Base-by-base conservation (phyloP, 2,329 filamentous ascomycete species). In the Penicillium janthinellum region DNA sequence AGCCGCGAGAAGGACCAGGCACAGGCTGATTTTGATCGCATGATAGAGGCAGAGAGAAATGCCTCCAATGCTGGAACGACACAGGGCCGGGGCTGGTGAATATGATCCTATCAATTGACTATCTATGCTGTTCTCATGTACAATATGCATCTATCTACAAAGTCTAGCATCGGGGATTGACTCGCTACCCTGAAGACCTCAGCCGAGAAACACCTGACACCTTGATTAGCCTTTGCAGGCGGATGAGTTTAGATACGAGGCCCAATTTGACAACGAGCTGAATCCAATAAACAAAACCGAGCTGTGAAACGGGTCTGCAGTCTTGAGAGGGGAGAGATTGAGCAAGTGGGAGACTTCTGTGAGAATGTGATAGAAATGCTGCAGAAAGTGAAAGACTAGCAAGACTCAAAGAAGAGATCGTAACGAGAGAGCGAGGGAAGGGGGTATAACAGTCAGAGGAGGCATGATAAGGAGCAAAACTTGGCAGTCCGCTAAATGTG, bases 21-120 rank as follows among this genome's bases (percentile, higher is more conserved):
- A 3, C 78, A 78, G 57, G 74, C 71, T 8, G 75, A 80, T 3
- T 81, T 81, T 54, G 76, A 81, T 59, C 68, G 68, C 11, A 69
- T 81, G 70, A 60, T 81, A 17, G 78, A 81, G 3, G 63, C 70
- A 0, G 79, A 81, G 65, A 66, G 77, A 52, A 71, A 73, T 25
- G 57, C 56, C 20, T 61, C 65, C 6, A 61, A 42, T 35, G 70
- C 69, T 17, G 60, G 55, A 42, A 34, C 62, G n/a, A 35, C 57
- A 31, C 57, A 57, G 17, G 55, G 25, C 17, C 60, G 64, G 20
- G 59, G 59, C 7, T 72, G 67, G 67, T 54, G 58, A 47, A 60
- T 17, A 60, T 37, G 41, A 41, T 39, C 1, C 41, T 59, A 8
- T 28, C 15, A n/a, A 37, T 45, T 35, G 25, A 49, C 15, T 47